Conservation (phyloP, 116 monocot genomes). For the Phalaenopsis hybrid region DNA sequence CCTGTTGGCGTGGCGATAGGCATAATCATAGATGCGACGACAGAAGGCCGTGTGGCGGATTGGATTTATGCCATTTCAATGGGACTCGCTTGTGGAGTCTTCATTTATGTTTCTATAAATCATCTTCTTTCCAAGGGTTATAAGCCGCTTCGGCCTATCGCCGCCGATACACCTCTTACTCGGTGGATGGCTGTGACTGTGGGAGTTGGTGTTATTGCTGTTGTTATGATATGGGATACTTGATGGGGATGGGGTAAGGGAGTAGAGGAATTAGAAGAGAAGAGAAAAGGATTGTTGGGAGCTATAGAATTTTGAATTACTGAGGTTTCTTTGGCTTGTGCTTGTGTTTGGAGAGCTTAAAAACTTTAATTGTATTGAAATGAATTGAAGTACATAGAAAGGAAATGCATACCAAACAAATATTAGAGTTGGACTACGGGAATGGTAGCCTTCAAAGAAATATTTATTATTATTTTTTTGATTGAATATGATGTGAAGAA, state of each 20-base stretch:
- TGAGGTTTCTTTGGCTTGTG: no score
- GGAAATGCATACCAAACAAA: no score
- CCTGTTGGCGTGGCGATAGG: conserved; percentile 75
- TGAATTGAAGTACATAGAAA: no score
- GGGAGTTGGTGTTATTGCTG: conserved; percentile 64
- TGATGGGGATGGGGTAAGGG: neutral
- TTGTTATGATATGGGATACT: conserved; percentile 90
- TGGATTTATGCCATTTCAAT: conserved; percentile 83
- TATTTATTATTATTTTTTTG: no score
- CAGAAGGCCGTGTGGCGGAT: conserved; percentile 57
- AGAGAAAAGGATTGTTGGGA: no score
- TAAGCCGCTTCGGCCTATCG: conserved; percentile 18
- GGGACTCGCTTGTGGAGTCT: conserved; percentile 67
- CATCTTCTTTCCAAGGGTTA: conserved; percentile 69
- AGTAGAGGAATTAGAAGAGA: no score
- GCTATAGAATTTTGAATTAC: no score
- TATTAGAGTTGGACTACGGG: no score
- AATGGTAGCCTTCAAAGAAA: no score
- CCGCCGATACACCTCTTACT: conserved; percentile 16
- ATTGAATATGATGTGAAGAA: no score
- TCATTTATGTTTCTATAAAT: conserved; percentile 68
- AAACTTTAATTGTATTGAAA: no score
- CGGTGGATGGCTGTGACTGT: conserved; percentile 48
- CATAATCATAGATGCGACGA: conserved; percentile 64
- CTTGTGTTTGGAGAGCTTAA: no score